Percentiles rank a stretch among this genome's conserved stretches.
Evolutionary conservation across 179 eudicot genomes (phyloP).

Genomic region (Spergularia azorica): DNA sequence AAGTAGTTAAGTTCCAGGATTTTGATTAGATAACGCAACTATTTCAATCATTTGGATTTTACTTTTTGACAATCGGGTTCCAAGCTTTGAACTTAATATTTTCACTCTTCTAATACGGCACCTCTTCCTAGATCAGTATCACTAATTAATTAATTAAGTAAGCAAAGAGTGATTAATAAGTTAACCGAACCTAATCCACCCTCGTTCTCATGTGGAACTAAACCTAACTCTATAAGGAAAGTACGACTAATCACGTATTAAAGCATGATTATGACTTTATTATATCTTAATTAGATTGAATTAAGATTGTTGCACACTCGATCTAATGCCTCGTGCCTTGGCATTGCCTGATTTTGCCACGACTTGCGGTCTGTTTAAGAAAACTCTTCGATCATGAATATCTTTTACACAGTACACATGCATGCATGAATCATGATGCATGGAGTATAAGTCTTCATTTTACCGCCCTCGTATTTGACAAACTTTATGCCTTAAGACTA

Average conservation of each 20-base stretch:
- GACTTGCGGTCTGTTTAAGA: too few species aligned
- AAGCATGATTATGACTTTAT: not conserved
- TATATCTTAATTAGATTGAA: too few species aligned
- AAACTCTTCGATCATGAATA: too few species aligned
- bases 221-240: slow-evolving; percentile 32
- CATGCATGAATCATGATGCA: too few species aligned
- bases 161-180: slow-evolving; percentile 29
- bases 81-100: not conserved
- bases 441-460: too few species aligned
- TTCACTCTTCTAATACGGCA: slow-evolving; percentile 30
- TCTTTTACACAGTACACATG: too few species aligned
- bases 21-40: not conserved
- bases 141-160: not conserved
- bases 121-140: slow-evolving; percentile 12
- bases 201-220: slow-evolving; percentile 15
- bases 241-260: not conserved
- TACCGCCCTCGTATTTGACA: too few species aligned
- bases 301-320: too few species aligned
- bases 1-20: not conserved
- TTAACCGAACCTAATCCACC: slow-evolving; percentile 33
- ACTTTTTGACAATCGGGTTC: slow-evolving; percentile 20
- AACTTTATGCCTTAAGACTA: too few species aligned
- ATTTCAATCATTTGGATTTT: slow-evolving; percentile 22
- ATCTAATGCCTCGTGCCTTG: too few species aligned
- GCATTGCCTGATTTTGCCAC: too few species aligned